Evolutionary conservation across 176 grass and related monocot species (phyloP), one percentile per base, ranked within the genome.

Genomic region (Melocanna baccifera): DNA sequence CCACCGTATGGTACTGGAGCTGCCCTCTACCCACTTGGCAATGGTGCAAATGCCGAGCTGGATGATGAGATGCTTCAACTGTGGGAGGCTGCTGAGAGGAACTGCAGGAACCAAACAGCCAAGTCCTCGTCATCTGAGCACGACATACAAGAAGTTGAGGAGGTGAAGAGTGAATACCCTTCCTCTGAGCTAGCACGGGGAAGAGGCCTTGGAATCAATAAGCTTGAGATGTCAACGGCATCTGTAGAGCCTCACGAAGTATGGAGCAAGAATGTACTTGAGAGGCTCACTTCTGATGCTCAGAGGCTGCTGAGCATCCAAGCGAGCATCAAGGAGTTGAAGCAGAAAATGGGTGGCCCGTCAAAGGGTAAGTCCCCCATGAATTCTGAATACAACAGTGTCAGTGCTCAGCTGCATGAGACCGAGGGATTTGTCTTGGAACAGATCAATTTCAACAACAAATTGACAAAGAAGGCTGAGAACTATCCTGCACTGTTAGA

Each of bases 61-160:
- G 78, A 94, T 79, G 97, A 99, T 77, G 89, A 88, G 71, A 94
- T 97, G 89, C 94, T 97, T 83, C 89, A 96, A 65, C 88, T 99
- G 22, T 99, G 96, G 96, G 96, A 94, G 81, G 87, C 88, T 78
- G 94, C 93, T 2, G 95, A 98, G 80, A 92, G 58, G 83, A 86
- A 72, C 85, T 94, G 80, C 79, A 89, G 87, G 78, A 95, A 91
- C 63, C 62, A 78, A 86, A 71, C 75, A 37, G 75, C 55, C 26
- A 90, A 90, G 53, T 87, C 83, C 20, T 92, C 91, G 2, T 88
- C 87, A 69, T 88, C 81, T 67, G 88, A 89, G 69, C 86, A 89
- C 2, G 97, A 94, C 46, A 92, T 94, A 66, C 85, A 94, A 39
- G 81, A 86, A 0, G 83, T 88, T 46, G 89, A 93, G 87, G 96